Evolutionary conservation across 176 grass and related monocot genomes (phyloP).

Genomic region (Lolium perenne): DNA sequence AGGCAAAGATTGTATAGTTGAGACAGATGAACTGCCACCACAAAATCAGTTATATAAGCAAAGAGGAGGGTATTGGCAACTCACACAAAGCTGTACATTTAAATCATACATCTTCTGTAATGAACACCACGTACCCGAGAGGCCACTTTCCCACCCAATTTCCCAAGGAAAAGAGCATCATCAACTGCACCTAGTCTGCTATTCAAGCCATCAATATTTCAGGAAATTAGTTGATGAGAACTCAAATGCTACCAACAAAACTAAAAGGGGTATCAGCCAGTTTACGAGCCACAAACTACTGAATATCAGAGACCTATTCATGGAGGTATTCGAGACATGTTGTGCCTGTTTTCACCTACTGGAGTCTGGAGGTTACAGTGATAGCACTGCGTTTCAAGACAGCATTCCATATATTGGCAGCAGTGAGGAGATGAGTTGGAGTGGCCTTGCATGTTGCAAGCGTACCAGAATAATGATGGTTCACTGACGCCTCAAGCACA

Average conservation of each 20-base stretch:
- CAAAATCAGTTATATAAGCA: no score
- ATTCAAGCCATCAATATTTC: slow-evolving; percentile 46
- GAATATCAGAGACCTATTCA: slow-evolving; percentile 7
- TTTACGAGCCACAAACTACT: neutral
- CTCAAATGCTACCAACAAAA: slow-evolving; percentile 24
- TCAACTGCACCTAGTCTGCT: slow-evolving; percentile 38
- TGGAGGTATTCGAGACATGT: neutral
- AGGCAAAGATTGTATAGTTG: no score
- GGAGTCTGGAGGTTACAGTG: neutral
- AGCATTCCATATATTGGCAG: neutral
- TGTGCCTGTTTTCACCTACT: neutral
- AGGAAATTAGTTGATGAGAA: slow-evolving; percentile 45
- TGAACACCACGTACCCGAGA: slow-evolving; percentile 24
- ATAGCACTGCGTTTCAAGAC: slow-evolving; percentile 14
- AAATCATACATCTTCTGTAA: no score
- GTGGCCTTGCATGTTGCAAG: slow-evolving; percentile 21
- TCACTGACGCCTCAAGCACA: neutral
- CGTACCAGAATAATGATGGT: neutral
- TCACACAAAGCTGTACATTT: no score
- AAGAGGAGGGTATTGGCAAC: no score
- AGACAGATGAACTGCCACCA: no score
- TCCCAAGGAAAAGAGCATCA: slow-evolving; percentile 31
- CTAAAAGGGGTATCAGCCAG: neutral
- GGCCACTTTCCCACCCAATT: neutral
- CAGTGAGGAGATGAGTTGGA: slow-evolving; percentile 9